A percentile compares a stretch with the other conserved stretches of the same genome.
These are phyloP conservation scores for Schizochytrium sp. DNA, from an alignment of 108 stramenopile species.

Conservation along the genomic window DNA sequence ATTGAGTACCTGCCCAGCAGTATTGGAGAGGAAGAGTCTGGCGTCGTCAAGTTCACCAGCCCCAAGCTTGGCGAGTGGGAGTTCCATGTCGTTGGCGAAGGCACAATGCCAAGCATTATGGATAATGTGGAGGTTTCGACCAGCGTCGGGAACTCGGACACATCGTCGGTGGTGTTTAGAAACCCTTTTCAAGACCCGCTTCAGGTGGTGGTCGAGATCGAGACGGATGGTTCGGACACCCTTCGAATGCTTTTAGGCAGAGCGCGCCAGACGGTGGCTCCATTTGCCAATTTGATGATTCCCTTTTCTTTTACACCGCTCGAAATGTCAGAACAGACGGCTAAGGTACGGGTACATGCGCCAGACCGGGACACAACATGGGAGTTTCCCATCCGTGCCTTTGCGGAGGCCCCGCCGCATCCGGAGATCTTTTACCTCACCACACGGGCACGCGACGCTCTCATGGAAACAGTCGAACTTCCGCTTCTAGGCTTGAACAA, in stretches of 20 bases:
- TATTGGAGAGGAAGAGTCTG: conserved; percentile 25
- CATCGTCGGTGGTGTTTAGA: conserved; percentile 34
- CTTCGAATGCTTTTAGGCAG: conserved; percentile 30
- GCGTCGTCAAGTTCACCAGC: conserved; percentile 22
- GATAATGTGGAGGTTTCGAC: conserved; percentile 14
- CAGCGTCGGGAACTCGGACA: background rate
- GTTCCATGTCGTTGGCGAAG: conserved; percentile 36
- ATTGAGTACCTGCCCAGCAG: conserved; percentile 38
- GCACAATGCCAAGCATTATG: conserved; percentile 40
- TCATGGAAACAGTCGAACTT: conserved; percentile 26
- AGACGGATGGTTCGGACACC: background rate
- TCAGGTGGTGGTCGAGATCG: conserved; percentile 32
- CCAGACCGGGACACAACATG: conserved; percentile 29
- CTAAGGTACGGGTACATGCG: conserved; percentile 27
- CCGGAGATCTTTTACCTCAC: conserved; percentile 4
- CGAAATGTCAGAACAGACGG: conserved; percentile 34
- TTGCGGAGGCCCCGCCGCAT: conserved; percentile 36
- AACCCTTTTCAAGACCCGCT: conserved; percentile 50
- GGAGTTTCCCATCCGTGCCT: conserved; percentile 39
- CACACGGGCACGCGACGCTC: conserved; percentile 32
- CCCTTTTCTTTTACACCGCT: conserved; percentile 41
- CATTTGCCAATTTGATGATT: conserved; percentile 35
- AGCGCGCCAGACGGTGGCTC: conserved; percentile 24
- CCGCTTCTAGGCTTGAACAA: conserved; percentile 27
- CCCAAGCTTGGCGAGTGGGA: conserved; percentile 40